A percentile compares a stretch with the other conserved stretches of the same genome.
Evolutionary conservation across 2,329 filamentous ascomycete species (phyloP).

Genomic region (Arthrocladium fulminans): DNA sequence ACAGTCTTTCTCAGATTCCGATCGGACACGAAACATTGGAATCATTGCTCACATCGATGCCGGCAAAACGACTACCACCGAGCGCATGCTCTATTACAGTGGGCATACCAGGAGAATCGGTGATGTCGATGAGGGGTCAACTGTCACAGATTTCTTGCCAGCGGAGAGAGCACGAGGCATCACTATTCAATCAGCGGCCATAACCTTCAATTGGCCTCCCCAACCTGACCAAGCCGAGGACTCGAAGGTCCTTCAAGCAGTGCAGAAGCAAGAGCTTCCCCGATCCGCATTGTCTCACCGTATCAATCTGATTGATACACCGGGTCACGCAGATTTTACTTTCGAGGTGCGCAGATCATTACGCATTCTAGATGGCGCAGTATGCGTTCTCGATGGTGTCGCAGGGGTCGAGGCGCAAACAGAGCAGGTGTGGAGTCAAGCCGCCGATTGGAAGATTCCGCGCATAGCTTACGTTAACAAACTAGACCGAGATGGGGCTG

Average conservation of each 20-base stretch:
- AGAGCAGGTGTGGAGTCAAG: constrained; percentile 90
- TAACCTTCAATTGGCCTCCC: constrained; percentile 88
- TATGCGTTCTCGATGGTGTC: constrained; percentile 88
- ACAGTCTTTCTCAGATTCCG: constrained; percentile 30
- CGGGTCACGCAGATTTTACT: constrained; percentile 92
- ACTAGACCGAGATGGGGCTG: constrained; percentile 70
- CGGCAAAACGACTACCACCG: constrained; percentile 95
- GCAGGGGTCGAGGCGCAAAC: constrained; percentile 95
- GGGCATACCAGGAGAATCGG: constrained; percentile 81
- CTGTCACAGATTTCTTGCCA: constrained; percentile 92
- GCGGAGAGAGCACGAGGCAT: constrained; percentile 87
- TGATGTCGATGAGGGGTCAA: constrained; percentile 93
- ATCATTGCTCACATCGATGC: constrained; percentile 99
- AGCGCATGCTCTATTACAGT: constrained; percentile 97
- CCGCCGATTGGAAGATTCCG: constrained; percentile 75
- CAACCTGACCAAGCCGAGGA: constrained; percentile 28
- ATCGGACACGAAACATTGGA: constrained; percentile 82
- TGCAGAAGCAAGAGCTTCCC: constrained; percentile 29
- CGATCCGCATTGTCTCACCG: constrained; percentile 53
- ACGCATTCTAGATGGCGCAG: constrained; percentile 75
- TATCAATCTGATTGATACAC: constrained; percentile 90
- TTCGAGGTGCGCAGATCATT: constrained; percentile 92
- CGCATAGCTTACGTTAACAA: constrained; percentile 77
- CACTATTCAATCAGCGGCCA: constrained; percentile 94
- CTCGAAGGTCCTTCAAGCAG: constrained; percentile 22